phyloP scores from a whole-genome alignment of 768 basidiomycete species.

The Pholiota conissans region DNA sequence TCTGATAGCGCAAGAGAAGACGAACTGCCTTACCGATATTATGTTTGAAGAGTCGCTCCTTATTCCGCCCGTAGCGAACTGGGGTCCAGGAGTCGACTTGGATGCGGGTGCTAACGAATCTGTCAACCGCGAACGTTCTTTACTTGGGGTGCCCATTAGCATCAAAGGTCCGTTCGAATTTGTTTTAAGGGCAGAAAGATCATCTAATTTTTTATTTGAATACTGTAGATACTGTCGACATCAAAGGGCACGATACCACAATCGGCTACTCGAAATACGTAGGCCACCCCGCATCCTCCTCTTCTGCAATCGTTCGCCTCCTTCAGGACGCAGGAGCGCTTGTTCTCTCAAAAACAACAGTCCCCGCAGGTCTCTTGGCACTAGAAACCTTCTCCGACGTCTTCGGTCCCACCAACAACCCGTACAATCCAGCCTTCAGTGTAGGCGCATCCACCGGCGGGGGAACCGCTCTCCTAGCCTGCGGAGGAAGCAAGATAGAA shows the following conservation, averaged over 20 bases:
- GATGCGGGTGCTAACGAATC: constrained; percentile 34
- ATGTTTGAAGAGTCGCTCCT: constrained; percentile 50
- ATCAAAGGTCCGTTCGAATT: constrained; percentile 50
- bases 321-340: constrained; percentile 65
- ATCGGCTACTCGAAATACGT: constrained; percentile 59
- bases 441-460: constrained; percentile 72
- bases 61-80: constrained; percentile 37
- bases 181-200: not conserved
- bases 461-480: constrained; percentile 65
- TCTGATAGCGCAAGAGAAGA: constrained; percentile 51
- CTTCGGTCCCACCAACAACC: constrained; percentile 64
- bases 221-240: constrained; percentile 40
- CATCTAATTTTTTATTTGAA: too few species aligned
- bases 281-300: constrained; percentile 41
- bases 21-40: constrained; percentile 71
- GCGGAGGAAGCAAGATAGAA: constrained; percentile 64
- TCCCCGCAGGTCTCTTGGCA: constrained; percentile 55
- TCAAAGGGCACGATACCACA: constrained; percentile 60
- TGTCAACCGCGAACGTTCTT: constrained; percentile 37
- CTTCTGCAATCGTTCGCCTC: constrained; percentile 56
- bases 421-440: constrained; percentile 51
- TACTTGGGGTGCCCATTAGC: constrained; percentile 69
- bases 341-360: constrained; percentile 62
- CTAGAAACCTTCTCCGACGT: constrained; percentile 61
- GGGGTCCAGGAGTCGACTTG: constrained; percentile 37